Evolutionary conservation across 1,284 basidiomycete species (phyloP), one percentile per base, ranked within the genome.

Genomic region (Ustilago hordei): DNA sequence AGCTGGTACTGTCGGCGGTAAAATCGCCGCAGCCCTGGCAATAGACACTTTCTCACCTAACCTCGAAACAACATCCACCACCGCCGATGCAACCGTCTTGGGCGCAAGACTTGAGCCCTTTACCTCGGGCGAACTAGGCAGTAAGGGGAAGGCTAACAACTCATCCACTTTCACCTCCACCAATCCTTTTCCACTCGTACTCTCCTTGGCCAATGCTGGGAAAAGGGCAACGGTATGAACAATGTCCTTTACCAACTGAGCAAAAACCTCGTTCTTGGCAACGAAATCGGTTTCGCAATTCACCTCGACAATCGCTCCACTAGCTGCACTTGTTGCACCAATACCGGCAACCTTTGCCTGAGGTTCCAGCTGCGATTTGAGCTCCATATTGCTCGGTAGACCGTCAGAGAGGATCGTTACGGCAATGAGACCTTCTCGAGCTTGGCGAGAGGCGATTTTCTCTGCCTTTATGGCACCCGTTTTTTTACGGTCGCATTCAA

Each of bases 231-330:
- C 91, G 1, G 94, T 95, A 81, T 94, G 92, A 3, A 94, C 92
- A 76, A 98, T 91, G 77, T 94, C 92, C 43, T 90, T 89, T 13
- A 93, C 92, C 35, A 96, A 90, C 67, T 89, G 89, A 8, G 90
- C 89, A 83, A 98, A 98, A 9, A 95, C 89, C 67, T 92, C 91
- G 84, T 95, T 96, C 76, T 93, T 89, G 17, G 92, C 94, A 13
- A 98, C 95, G 86, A 98, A 98, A 87, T 98, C 95, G 48, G 95
- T 98, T 88, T 98, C 95, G 89, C 95, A 98, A 83, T 94, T 95
- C 71, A 98, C 89, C 87, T 98, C 95, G 67, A 98, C 89, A 89
- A 98, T 93, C 13, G 92, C 91, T 7, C 93, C 94, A 32, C 93
- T 90, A 48, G 83, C 77, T 4, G 69, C 54, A 13, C 73, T 62